Evolutionary conservation across 192 early-diverging fungal species (phyloP).

Genomic region (Pilobolus umbonatus): DNA sequence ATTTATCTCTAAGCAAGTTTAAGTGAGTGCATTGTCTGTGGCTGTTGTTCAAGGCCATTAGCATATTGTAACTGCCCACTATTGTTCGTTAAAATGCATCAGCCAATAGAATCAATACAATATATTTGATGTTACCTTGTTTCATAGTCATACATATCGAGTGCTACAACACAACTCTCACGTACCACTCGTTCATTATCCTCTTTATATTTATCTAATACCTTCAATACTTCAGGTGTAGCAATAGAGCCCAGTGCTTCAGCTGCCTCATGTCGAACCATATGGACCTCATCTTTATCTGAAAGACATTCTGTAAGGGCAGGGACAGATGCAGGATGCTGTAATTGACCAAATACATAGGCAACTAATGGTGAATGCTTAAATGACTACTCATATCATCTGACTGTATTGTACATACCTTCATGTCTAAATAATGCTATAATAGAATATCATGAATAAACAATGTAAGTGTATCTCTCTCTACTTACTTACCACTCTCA

Average conservation of each 20-base stretch:
- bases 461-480: constrained; percentile 29
- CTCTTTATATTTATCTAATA: constrained; percentile 64
- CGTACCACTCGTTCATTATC: constrained; percentile 83
- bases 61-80: constrained; percentile 87
- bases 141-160: constrained; percentile 96
- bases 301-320: constrained; percentile 72
- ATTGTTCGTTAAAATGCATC: not conserved
- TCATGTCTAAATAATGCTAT: constrained; percentile 4
- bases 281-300: constrained; percentile 71
- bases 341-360: constrained; percentile 97
- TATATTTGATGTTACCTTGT: constrained; percentile 30
- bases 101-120: not conserved
- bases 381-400: not conserved
- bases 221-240: constrained; percentile 73
- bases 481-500: constrained; percentile 42
- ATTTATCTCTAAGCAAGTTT: constrained; percentile 8
- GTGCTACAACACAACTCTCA: constrained; percentile 87
- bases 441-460: constrained; percentile 82
- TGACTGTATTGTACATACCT: not conserved
- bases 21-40: constrained; percentile 27
- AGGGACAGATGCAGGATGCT: constrained; percentile 86
- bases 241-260: constrained; percentile 97
- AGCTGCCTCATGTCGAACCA: constrained; percentile 97
- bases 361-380: constrained; percentile 48
- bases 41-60: constrained; percentile 44